Percentiles rank a stretch among this genome's conserved stretches.
Conservation (phyloP, 2,329 filamentous ascomycete genomes). For the Aspergillus cejpii region DNA sequence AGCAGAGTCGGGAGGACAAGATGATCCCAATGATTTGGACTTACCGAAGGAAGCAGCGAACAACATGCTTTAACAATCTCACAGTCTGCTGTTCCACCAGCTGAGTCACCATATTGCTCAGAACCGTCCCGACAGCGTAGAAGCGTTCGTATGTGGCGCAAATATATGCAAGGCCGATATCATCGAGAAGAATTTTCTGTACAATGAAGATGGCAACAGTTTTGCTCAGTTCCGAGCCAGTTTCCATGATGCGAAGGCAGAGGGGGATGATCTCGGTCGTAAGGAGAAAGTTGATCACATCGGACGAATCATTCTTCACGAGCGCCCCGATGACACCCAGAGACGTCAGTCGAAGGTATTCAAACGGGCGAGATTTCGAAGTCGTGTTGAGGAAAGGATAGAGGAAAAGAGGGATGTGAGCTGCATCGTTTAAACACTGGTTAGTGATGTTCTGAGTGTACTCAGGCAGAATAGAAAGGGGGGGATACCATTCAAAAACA, state of each 20-base stretch:
- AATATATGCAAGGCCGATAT: slow-evolving; percentile 95
- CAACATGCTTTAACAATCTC: slow-evolving; percentile 90
- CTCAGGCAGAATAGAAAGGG: slow-evolving; percentile 4
- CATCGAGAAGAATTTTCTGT: slow-evolving; percentile 95
- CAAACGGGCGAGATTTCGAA: slow-evolving; percentile 93
- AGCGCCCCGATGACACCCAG: slow-evolving; percentile 93
- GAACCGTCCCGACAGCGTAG: slow-evolving; percentile 92
- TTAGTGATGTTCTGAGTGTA: not conserved
- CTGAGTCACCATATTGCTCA: slow-evolving; percentile 98
- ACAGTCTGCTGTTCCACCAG: slow-evolving; percentile 97
- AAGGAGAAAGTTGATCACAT: slow-evolving; percentile 97
- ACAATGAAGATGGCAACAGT: slow-evolving; percentile 99
- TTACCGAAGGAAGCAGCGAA: slow-evolving; percentile 90
- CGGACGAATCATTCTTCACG: slow-evolving; percentile 97
- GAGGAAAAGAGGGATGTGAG: slow-evolving; percentile 93
- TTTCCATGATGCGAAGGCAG: slow-evolving; percentile 98
- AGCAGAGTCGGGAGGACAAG: too few relatives aligned
- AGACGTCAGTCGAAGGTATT: slow-evolving; percentile 92
- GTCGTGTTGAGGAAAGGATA: slow-evolving; percentile 99
- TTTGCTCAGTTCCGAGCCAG: slow-evolving; percentile 94
- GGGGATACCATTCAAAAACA: slow-evolving; percentile 78
- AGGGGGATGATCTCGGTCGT: slow-evolving; percentile 98
- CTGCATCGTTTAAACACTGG: slow-evolving; percentile 45
- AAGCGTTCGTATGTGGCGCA: slow-evolving; percentile 98
- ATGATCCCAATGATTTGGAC: slow-evolving; percentile 31